A percentile compares a stretch with the other conserved stretches of the same genome.
phyloP scores from a whole-genome alignment of 352 stramenopile genomes.

The Pythium oligandrum region DNA sequence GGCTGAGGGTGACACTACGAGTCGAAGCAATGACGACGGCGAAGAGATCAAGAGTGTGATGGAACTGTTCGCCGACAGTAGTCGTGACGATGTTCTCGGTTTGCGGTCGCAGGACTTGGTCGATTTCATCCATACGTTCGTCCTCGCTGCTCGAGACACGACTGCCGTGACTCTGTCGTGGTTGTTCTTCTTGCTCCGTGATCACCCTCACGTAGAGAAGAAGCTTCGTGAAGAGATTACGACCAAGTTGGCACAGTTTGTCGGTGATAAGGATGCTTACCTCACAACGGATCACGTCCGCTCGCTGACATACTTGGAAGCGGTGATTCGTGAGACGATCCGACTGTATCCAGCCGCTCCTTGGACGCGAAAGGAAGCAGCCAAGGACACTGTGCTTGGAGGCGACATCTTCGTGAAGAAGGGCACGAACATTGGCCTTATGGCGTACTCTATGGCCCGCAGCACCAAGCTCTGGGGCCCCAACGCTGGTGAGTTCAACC shows the following conservation, averaged over 20 bases:
- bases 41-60: conserved; percentile 17
- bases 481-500: conserved; percentile 43
- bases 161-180: conserved; percentile 62
- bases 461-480: conserved; percentile 25
- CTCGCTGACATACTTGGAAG: conserved; percentile 16
- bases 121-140: conserved; percentile 59
- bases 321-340: conserved; percentile 14
- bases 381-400: conserved; percentile 44
- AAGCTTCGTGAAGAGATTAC: conserved; percentile 46
- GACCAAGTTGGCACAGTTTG: not conserved
- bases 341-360: conserved; percentile 19
- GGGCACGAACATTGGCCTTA: conserved; percentile 20
- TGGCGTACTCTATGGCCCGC: conserved; percentile 28
- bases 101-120: conserved; percentile 18
- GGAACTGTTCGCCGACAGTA: conserved; percentile 8
- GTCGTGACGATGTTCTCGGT: conserved; percentile 4
- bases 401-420: conserved; percentile 14
- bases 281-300: conserved; percentile 9
- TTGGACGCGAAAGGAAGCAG: conserved; percentile 48
- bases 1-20: not conserved
- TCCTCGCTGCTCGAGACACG: conserved; percentile 70
- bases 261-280: not conserved
- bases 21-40: conserved; percentile 18
- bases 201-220: conserved; percentile 38
- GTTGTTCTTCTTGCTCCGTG: conserved; percentile 62